Conservation (phyloP, 2,329 filamentous ascomycete genomes). For the Cordyceps cateniannulata region DNA sequence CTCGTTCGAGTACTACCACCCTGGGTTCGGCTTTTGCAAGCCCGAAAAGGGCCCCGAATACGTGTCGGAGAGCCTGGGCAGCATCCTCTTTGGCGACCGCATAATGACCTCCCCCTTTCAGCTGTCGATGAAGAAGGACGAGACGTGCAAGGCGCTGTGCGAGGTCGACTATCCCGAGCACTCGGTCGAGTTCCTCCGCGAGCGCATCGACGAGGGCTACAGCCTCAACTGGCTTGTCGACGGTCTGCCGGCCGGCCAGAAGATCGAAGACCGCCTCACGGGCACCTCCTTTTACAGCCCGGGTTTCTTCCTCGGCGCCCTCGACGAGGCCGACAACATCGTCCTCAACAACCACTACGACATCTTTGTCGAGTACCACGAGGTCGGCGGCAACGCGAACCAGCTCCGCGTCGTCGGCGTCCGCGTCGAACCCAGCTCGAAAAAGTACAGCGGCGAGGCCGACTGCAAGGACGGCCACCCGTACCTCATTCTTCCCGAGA, state of each 20-base stretch:
- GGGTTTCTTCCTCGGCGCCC: conserved; percentile 71
- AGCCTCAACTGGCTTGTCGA: conserved; percentile 95
- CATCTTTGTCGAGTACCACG: conserved; percentile 87
- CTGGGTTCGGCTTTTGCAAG: conserved; percentile 79
- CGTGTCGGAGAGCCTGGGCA: conserved; percentile 77
- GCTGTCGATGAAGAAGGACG: conserved; percentile 77
- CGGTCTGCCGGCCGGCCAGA: conserved; percentile 83
- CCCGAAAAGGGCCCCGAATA: conserved; percentile 70
- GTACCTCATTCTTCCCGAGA: conserved; percentile 57
- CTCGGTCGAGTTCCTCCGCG: conserved; percentile 73
- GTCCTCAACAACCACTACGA: conserved; percentile 92
- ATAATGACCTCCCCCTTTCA: conserved; percentile 97
- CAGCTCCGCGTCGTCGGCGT: conserved; percentile 89
- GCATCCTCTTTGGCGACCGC: conserved; percentile 93
- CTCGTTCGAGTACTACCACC: conserved; percentile 93
- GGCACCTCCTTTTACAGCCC: conserved; percentile 81
- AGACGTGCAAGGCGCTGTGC: conserved; percentile 80
- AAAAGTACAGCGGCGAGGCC: conserved; percentile 48
- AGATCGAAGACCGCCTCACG: conserved; percentile 69
- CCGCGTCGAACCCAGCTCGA: conserved; percentile 75
- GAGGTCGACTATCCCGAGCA: conserved; percentile 52
- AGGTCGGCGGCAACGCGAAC: conserved; percentile 57
- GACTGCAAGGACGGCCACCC: conserved; percentile 57
- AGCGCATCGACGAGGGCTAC: conserved; percentile 76
- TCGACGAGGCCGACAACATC: conserved; percentile 48